Conservation (phyloP, 805 yeast species). For the Ogataea trehalophila region DNA sequence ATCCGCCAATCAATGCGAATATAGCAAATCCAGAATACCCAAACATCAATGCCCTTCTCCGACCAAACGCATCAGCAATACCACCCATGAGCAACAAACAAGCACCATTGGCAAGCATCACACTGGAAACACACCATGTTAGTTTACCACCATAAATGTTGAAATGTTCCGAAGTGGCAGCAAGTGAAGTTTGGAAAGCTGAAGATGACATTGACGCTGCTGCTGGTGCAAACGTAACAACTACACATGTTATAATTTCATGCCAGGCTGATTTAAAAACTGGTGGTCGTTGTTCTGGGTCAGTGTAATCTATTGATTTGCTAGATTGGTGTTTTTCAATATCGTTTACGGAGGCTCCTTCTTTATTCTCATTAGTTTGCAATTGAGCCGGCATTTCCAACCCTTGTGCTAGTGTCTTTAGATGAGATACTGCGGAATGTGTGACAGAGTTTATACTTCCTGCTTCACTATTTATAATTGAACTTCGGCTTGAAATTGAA, state of each 20-base stretch:
- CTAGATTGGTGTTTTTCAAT: background rate
- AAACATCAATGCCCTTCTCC: constrained; percentile 34
- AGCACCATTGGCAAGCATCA: constrained; percentile 39
- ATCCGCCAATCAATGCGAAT: constrained; percentile 33
- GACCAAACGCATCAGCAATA: constrained; percentile 44
- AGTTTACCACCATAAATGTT: constrained; percentile 35
- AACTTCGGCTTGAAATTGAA: too few relatives aligned
- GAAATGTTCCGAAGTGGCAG: constrained; percentile 32
- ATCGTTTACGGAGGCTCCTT: background rate
- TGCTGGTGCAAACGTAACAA: constrained; percentile 38
- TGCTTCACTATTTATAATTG: too few relatives aligned
- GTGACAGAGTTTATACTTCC: too few relatives aligned
- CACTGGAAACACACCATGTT: constrained; percentile 40
- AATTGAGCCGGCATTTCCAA: too few relatives aligned
- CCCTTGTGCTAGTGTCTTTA: too few relatives aligned
- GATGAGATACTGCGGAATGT: too few relatives aligned
- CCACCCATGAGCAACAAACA: constrained; percentile 41
- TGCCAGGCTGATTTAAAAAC: constrained; percentile 29
- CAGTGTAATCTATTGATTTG: constrained; percentile 1
- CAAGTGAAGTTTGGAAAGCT: constrained; percentile 33
- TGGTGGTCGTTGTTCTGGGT: constrained; percentile 33
- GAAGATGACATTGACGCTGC: constrained; percentile 35
- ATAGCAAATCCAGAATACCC: constrained; percentile 31
- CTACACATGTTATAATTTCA: constrained; percentile 31
- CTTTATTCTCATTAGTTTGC: too few relatives aligned